Evolutionary conservation across 345 rosid genomes (phyloP), one percentile per base, ranked within the genome.

Genomic region (Aquilaria malaccensis): DNA sequence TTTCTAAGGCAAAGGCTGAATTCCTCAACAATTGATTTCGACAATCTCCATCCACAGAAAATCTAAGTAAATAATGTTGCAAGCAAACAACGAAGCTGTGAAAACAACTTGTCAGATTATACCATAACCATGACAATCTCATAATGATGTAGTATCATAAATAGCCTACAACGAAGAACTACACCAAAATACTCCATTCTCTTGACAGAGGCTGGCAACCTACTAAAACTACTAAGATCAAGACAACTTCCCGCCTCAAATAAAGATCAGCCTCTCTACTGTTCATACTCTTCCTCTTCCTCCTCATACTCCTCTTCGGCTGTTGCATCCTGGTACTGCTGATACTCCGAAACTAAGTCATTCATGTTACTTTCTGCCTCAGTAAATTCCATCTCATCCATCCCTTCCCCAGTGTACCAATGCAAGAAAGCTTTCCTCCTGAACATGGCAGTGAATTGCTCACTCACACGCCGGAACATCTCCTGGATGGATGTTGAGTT

Each of bases 321-420:
- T 12, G 78, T 80, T 9, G 85, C 85, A 66, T 80, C 85, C 68
- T 77, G 80, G 59, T 72, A 80, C 63, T 80, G 85, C 71, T 77
- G 85, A 63, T 80, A 80, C 66, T 77, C 82, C 0, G 80, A 79
- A 0, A 81, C 83, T 52, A 81, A 62, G 60, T 84, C 86, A 61
- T 81, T 79, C 83, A 78, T 81, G 59, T 81, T 75, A 70, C 78
- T 80, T 50, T 77, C 82, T 3, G 82, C 22, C 22, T 22, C 22
- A 0, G 22, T 22, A 22, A 22, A 22, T 22, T 22, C 22, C 22
- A 22, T 22, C 22, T 22, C 22, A 22, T 22, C 22, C 22, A 22
- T 22, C 22, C 22, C 22, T 22, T 22, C 22, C 22, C 22, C 22
- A 22, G 22, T 22, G 22, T 22, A 22, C 22, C 22, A 22, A 22